Evolutionary conservation across 768 basidiomycete species (phyloP), one percentile per base, ranked within the genome.

Genomic region (Pleurotus tuber-regium): DNA sequence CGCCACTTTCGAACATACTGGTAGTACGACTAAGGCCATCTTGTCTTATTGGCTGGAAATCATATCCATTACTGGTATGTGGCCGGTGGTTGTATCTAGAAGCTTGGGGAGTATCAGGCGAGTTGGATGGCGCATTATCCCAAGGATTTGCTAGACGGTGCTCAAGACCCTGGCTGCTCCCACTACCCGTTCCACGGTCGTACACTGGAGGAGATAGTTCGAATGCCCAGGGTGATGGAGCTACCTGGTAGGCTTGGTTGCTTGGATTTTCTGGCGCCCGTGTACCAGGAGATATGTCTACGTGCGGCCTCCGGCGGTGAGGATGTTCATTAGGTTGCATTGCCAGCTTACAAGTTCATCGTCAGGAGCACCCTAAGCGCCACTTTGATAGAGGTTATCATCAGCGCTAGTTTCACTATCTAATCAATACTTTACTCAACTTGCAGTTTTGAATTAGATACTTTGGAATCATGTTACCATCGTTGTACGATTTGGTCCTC

Each of bases 1-100:
- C 46, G 4, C 46, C 46, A 33, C 31, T 48, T 19, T 48, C 46
- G 35, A 48, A 48, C 46, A 48, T 48, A 24, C 46, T 48, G 14
- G 46, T 48, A 29, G 46, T 35, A 14, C 46, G 46, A 36, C 46
- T 48, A 18, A 48, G 46, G 9, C 46, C 46, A 2, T 26, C 28
- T 11, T 46, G 24, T 29, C 24, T n/a, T 21, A 21, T 46, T 30
- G 43, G 25, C 46, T 24, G 46, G 14, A 18, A 36, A 23, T 48
- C 31, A 19, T 33, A 48, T n/a, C 46, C 31, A n/a, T 9, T 24
- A 21, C 46, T 48, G 12, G 46, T 48, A 23, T 33, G 23, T 8
- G 46, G 46, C 9, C 46, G 19, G 19, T 35, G 21, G 8, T 35
- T 35, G 7, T n/a, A 25, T 19, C 46, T 48, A 7, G 46, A 48